A percentile compares a stretch with the other conserved stretches of the same genome.
phyloP scores from a whole-genome alignment of 2,329 filamentous ascomycete genomes.

The Zasmidium citrigriseum region DNA sequence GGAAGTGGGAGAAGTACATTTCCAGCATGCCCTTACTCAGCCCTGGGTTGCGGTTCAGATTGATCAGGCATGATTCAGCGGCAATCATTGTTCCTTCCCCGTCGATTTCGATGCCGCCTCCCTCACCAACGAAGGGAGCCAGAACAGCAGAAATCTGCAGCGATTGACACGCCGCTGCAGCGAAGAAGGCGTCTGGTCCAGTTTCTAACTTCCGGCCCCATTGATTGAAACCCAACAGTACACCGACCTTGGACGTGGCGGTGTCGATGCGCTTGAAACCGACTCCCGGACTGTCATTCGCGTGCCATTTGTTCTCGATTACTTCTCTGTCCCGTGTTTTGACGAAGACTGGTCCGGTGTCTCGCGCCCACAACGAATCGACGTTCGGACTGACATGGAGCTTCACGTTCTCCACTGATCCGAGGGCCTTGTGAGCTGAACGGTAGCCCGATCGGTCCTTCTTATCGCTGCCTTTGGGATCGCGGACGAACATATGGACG shows the following conservation, averaged over 20 bases:
- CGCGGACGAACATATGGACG: constrained; percentile 10
- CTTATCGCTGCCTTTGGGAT: background rate
- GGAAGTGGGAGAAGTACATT: constrained; percentile 4
- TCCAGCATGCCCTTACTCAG: constrained; percentile 14
- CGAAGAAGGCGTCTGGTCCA: constrained; percentile 12
- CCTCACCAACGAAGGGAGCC: constrained; percentile 16
- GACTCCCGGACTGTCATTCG: constrained; percentile 8
- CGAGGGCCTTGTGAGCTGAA: constrained; percentile 1
- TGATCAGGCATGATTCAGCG: constrained; percentile 20
- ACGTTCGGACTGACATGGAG: constrained; percentile 9
- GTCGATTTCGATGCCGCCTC: constrained; percentile 20
- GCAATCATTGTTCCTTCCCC: constrained; percentile 21
- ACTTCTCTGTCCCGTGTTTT: constrained; percentile 4
- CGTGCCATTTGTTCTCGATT: constrained; percentile 7
- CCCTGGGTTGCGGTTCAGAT: constrained; percentile 20
- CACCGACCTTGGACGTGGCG: constrained; percentile 10
- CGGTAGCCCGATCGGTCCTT: too few relatives aligned
- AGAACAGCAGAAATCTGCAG: constrained; percentile 4
- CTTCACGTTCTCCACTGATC: constrained; percentile 5
- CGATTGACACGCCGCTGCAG: constrained; percentile 11
- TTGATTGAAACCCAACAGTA: constrained; percentile 19
- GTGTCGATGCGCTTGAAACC: background rate
- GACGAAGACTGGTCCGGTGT: constrained; percentile 20
- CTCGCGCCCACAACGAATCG: constrained; percentile 18
- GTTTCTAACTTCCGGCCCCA: constrained; percentile 19